Conservation (phyloP, 2,329 filamentous ascomycete genomes). For the Metarhizium album region DNA sequence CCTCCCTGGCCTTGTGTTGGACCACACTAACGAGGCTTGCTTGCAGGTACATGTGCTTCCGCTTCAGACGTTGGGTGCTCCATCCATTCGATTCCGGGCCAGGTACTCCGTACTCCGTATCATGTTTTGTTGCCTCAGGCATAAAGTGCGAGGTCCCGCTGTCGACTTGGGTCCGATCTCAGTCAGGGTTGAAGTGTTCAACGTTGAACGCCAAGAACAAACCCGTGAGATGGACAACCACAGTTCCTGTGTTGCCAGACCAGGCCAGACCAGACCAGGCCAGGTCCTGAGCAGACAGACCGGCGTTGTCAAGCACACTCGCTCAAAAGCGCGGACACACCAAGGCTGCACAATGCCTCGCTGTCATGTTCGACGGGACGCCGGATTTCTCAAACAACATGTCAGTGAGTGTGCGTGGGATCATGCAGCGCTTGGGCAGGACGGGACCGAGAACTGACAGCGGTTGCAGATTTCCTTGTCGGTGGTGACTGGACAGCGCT, state of each 20-base stretch:
- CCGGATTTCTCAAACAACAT: not conserved
- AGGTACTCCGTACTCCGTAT: too few relatives aligned
- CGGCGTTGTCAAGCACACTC: not conserved
- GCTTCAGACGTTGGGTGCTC: not conserved
- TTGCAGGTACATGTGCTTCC: too few relatives aligned
- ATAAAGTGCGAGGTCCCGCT: too few relatives aligned
- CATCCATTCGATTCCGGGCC: not conserved
- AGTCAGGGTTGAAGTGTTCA: not conserved
- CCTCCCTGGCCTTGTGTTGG: not conserved
- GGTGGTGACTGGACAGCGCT: not conserved
- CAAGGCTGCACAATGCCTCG: not conserved
- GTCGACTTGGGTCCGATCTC: not conserved
- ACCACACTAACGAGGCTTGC: too few relatives aligned
- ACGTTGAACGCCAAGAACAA: not conserved
- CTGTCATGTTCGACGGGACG: not conserved
- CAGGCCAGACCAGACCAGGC: not conserved
- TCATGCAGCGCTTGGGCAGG: not conserved
- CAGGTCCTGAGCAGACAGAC: too few relatives aligned
- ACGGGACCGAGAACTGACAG: not conserved
- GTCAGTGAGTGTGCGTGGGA: not conserved
- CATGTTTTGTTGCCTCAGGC: constrained; percentile 7
- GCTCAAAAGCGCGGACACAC: not conserved
- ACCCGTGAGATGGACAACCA: not conserved
- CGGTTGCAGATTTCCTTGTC: not conserved
- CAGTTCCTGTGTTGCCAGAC: not conserved